Base-by-base conservation (phyloP, 2,329 filamentous ascomycete species). In the Phialophora tarda region DNA sequence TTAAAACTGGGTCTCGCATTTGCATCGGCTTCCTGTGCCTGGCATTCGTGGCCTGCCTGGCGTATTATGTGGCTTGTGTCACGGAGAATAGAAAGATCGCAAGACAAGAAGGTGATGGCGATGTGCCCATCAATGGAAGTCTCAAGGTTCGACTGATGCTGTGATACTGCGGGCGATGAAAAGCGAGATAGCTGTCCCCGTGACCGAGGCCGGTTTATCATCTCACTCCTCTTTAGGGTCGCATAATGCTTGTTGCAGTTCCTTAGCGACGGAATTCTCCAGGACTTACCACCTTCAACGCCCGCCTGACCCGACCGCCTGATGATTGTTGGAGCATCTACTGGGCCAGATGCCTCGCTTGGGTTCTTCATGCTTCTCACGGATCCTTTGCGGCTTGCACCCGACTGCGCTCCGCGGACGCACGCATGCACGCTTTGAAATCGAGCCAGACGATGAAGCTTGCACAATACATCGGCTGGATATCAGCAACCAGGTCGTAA, bases 1-100 rank as follows among this genome's bases (percentile, higher is more conserved):
- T 51, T 8, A 23, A 26, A 4, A 51, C 48, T 11, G 48, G 48
- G 17, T 23, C 21, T 51, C 48, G 48, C 48, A 51, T 51, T 17
- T 51, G 48, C 24, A 51, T 51, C 48, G 48, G 48, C 21, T 51
- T 51, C 48, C n/a, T 51, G 48, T 51, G 48, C 48, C 24, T 51
- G 48, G 48, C 48, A 2, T 51, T 51, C 24, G 21, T 51, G 14
- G 24, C 12, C 21, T 51, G 48, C 48, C 8, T 51, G 12, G 48
- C 48, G 1, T 51, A 51, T 51, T 51, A 17, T 51, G 12, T 26
- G 21, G 48, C 17, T 4, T 51, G 48, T 26, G 48, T 51, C 12
- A 17, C 48, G 10, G 48, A 51, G 48, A 51, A 51, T 21, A 51
- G 48, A 51, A 51, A 24, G 24, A 5, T 24, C 21, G n/a, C 7